A percentile compares a stretch with the other conserved stretches of the same genome.
Conservation (phyloP, 2,329 filamentous ascomycete genomes). For the Cadophora sp. region DNA sequence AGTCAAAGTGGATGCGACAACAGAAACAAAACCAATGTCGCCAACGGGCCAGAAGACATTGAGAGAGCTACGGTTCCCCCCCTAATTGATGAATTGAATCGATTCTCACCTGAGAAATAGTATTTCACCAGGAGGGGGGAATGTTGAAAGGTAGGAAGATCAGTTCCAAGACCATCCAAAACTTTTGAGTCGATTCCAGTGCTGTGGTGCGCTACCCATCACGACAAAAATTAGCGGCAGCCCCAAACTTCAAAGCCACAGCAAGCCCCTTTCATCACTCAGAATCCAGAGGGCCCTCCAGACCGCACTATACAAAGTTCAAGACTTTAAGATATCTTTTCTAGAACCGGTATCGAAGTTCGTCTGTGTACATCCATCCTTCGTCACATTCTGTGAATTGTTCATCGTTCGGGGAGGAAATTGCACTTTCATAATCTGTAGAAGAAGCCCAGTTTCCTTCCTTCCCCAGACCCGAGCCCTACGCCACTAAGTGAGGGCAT, state of each 20-base stretch:
- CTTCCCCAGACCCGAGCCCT: background rate
- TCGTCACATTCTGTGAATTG: background rate
- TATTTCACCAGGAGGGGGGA: background rate
- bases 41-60: background rate
- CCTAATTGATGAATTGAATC: background rate
- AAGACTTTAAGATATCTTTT: background rate
- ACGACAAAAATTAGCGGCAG: background rate
- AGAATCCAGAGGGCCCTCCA: background rate
- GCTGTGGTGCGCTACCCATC: background rate
- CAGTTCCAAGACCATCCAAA: too few species aligned
- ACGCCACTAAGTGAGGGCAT: background rate
- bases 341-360: background rate
- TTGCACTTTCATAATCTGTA: background rate
- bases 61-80: background rate
- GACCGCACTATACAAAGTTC: background rate
- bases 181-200: background rate
- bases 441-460: background rate
- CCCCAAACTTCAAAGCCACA: background rate
- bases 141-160: background rate
- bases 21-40: background rate
- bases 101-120: background rate
- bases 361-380: background rate
- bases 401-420: background rate
- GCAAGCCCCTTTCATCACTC: background rate
- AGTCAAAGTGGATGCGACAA: slow-evolving; percentile 3